phyloP scores from a whole-genome alignment of 805 yeast genomes.

The Saccharomycopsis babjevae region DNA sequence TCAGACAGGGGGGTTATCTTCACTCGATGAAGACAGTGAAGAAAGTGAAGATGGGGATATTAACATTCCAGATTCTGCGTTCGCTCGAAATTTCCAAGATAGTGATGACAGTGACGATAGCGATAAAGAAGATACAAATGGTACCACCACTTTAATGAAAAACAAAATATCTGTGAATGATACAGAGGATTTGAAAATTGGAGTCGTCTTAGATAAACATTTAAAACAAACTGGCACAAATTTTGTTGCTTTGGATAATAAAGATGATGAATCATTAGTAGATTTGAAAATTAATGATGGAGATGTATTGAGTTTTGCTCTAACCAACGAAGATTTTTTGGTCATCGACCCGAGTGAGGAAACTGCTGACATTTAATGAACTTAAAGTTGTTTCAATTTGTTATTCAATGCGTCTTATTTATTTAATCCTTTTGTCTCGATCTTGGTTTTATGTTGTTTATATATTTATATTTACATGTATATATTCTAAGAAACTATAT shows the following conservation, averaged over 20 bases:
- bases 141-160: background rate
- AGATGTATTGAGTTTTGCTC: constrained; percentile 13
- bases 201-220: constrained; percentile 10
- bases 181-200: constrained; percentile 7
- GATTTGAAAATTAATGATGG: constrained; percentile 8
- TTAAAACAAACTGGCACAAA: constrained; percentile 10
- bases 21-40: constrained; percentile 14
- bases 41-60: constrained; percentile 10
- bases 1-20: constrained; percentile 14
- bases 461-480: too few relatives aligned
- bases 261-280: background rate
- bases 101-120: constrained; percentile 5
- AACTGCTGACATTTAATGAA: background rate
- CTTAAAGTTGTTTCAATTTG: too few relatives aligned
- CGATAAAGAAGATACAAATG: constrained; percentile 5
- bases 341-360: constrained; percentile 13
- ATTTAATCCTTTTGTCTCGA: too few relatives aligned
- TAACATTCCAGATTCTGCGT: constrained; percentile 9
- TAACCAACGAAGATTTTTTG: constrained; percentile 13
- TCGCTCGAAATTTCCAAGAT: constrained; percentile 5
- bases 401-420: too few relatives aligned
- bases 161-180: background rate
- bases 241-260: constrained; percentile 6
- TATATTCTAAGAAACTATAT: too few relatives aligned
- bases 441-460: too few relatives aligned